Percentiles rank a stretch among this genome's conserved stretches.
These are phyloP conservation scores for Fragaria iinumae DNA, from an alignment of 306 rosid species.

Conservation along the genomic window DNA sequence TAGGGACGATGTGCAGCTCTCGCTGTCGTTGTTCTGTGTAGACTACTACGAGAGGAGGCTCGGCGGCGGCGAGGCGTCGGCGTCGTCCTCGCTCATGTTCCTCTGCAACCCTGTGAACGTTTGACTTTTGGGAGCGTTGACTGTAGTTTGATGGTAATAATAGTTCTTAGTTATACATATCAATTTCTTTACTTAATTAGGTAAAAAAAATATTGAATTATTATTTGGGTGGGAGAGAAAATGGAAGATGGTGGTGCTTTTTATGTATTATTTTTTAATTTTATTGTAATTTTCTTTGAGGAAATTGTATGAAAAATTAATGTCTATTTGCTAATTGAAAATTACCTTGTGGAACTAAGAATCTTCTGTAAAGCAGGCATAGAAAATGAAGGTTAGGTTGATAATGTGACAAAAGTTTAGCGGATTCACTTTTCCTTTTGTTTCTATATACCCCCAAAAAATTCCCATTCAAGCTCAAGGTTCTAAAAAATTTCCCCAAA, in stretches of 20 bases:
- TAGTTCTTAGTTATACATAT: conserved; percentile 14
- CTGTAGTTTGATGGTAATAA: conserved; percentile 5
- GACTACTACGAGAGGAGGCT: conserved; percentile 50
- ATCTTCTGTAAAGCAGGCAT: conserved; percentile 22
- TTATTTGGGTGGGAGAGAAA: not conserved
- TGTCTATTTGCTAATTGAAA: not conserved
- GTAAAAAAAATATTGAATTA: not conserved
- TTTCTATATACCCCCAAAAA: conserved; percentile 10
- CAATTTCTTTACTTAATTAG: not conserved
- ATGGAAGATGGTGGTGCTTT: not conserved
- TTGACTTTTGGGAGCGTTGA: conserved; percentile 22
- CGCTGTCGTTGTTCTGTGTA: conserved; percentile 79
- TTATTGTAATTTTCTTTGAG: not conserved
- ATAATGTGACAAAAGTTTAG: conserved; percentile 22
- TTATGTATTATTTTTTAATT: not conserved
- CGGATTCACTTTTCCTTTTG: conserved; percentile 25
- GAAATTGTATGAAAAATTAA: not conserved
- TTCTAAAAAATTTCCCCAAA: not conserved
- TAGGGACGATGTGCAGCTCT: conserved; percentile 75
- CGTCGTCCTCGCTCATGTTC: conserved; percentile 47
- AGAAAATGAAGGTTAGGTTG: conserved; percentile 15
- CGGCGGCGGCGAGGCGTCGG: conserved; percentile 36
- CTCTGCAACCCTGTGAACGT: conserved; percentile 57
- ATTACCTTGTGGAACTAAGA: conserved; percentile 12
- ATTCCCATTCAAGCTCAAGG: not conserved